Conservation (phyloP, 768 basidiomycete genomes). For the Tephrocybe sp. region DNA sequence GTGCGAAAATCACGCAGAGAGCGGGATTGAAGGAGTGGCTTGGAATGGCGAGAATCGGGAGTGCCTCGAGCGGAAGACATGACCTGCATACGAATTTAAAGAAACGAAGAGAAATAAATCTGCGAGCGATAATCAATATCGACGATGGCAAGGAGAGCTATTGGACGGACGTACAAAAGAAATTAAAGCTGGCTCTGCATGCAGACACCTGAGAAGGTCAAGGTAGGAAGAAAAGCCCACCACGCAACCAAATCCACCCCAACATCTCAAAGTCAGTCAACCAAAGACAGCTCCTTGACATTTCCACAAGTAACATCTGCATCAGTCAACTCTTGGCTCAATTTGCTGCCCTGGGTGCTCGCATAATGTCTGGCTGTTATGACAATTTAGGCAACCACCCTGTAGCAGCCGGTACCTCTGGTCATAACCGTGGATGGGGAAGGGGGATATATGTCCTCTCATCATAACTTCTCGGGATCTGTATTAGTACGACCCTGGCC, state of each 20-base stretch:
- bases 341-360: not conserved
- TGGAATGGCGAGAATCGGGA: constrained; percentile 9
- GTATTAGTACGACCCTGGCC: too few relatives aligned
- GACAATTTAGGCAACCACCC: too few relatives aligned
- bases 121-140: not conserved
- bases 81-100: constrained; percentile 9
- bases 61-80: constrained; percentile 14
- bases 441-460: too few relatives aligned
- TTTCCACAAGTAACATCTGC: not conserved
- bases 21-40: constrained; percentile 13
- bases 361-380: too few relatives aligned
- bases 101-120: constrained; percentile 5
- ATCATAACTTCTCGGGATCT: too few relatives aligned
- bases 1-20: constrained; percentile 17
- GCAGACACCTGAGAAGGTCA: constrained; percentile 6
- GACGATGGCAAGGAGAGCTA: too few relatives aligned
- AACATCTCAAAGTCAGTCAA: constrained; percentile 16
- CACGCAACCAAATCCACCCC: constrained; percentile 10
- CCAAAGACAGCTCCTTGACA: not conserved
- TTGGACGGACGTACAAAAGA: constrained; percentile 6
- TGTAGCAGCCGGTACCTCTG: too few relatives aligned
- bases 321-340: too few relatives aligned
- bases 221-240: constrained; percentile 9
- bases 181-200: constrained; percentile 7
- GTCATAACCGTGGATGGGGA: too few relatives aligned